Conservation (phyloP, 768 basidiomycete species). For the Lanmaoa pseudosensibilis region DNA sequence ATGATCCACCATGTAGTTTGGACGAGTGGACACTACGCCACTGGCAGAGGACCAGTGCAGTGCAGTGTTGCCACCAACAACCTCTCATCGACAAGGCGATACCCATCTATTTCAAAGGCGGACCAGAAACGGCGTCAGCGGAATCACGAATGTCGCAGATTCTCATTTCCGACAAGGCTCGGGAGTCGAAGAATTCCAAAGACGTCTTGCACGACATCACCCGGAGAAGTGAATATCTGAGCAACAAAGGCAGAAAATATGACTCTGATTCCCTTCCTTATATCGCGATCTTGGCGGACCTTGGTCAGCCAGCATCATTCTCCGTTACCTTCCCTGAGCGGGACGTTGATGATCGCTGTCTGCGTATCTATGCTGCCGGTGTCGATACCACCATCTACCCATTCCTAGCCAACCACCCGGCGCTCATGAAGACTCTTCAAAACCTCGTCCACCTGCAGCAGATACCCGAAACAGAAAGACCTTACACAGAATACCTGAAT, state of each 20-base stretch:
- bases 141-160: too few species aligned
- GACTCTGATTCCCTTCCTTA: not conserved
- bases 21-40: too few species aligned
- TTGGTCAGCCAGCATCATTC: not conserved
- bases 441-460: constrained; percentile 1
- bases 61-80: too few species aligned
- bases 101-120: too few species aligned
- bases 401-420: not conserved
- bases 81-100: too few species aligned
- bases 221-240: not conserved
- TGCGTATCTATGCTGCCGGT: constrained; percentile 14
- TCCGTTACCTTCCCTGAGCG: constrained; percentile 3
- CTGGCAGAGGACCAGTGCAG: too few species aligned
- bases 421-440: not conserved
- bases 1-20: too few species aligned
- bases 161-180: too few species aligned
- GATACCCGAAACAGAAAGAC: not conserved
- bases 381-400: constrained; percentile 4
- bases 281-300: constrained; percentile 17
- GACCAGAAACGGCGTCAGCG: too few species aligned
- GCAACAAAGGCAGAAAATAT: not conserved
- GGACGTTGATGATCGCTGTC: constrained; percentile 1
- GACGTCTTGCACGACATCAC: not conserved
- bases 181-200: too few species aligned
- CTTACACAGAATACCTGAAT: not conserved